Percentiles rank a stretch among this genome's conserved stretches.
These are phyloP conservation scores for Nicotiana undulata DNA, from an alignment of 257 asterid genomes.

Conservation along the genomic window DNA sequence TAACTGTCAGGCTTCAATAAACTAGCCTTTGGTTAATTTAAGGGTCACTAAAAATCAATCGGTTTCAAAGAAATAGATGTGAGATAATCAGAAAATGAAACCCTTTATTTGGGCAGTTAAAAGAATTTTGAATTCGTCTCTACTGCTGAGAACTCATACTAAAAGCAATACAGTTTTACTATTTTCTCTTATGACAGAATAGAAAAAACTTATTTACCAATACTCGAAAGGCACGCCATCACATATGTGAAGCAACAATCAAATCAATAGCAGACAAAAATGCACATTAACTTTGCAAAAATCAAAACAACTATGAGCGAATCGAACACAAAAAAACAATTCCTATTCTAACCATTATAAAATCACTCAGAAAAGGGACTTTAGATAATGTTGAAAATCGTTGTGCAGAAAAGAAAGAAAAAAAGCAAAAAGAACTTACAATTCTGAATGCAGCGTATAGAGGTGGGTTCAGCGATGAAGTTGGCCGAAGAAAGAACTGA, in stretches of 20 bases:
- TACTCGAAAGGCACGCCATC: not conserved
- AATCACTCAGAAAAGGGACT: not conserved
- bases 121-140: not conserved
- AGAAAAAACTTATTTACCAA: not conserved
- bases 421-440: not conserved
- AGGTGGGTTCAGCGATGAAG: not conserved
- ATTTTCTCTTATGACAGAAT: not conserved
- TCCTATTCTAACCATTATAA: not conserved
- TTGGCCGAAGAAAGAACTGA: not conserved
- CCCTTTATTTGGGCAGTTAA: not conserved
- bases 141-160: not conserved
- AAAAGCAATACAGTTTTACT: not conserved
- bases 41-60: not conserved
- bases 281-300: not conserved
- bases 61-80: not conserved
- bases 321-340: not conserved
- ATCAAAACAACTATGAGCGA: not conserved
- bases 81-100: not conserved
- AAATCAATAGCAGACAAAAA: not conserved
- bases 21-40: not conserved
- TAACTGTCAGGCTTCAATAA: not conserved
- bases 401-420: not conserved
- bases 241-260: not conserved
- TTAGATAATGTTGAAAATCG: not conserved
- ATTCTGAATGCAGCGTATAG: not conserved